Evolutionary conservation across 23 red algal species (phyloP).

Genomic region (Pyropia haitanensis): DNA sequence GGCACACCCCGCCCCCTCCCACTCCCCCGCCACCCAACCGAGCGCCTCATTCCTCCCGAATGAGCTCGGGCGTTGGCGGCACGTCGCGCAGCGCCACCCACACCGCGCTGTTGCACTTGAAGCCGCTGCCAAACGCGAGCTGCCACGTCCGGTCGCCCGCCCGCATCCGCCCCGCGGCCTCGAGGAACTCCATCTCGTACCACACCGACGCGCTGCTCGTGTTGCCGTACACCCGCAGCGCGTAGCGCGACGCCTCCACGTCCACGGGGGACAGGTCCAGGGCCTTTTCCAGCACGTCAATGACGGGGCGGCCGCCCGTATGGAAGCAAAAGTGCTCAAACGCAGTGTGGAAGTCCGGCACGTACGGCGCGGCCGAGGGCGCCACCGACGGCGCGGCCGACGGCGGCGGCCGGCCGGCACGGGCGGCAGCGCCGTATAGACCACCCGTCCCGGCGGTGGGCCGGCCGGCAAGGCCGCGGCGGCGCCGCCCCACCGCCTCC

Average conservation of each 20-base stretch:
- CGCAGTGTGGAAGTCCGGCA: conserved; percentile 91
- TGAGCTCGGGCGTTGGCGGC: conserved; percentile 7
- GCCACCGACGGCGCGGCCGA: neutral
- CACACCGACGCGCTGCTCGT: conserved; percentile 91
- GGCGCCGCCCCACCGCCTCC: conserved; percentile 16
- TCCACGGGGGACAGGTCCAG: conserved; percentile 70
- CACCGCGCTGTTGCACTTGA: conserved; percentile 98
- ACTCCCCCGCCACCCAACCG: no score
- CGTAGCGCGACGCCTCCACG: conserved; percentile 71
- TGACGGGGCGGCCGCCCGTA: conserved; percentile 90
- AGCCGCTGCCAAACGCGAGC: conserved; percentile 95
- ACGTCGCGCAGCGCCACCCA: conserved; percentile 72
- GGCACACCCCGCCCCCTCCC: no score
- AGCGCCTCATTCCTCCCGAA: conserved; percentile 3
- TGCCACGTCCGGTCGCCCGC: conserved; percentile 82
- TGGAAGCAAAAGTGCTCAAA: conserved; percentile 99
- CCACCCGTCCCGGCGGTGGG: neutral
- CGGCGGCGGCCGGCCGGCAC: neutral
- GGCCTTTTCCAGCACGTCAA: conserved; percentile 85
- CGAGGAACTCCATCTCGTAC: conserved; percentile 94
- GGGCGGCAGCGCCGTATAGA: conserved; percentile 8
- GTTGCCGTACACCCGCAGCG: conserved; percentile 80
- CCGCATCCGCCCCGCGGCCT: conserved; percentile 64
- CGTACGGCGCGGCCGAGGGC: conserved; percentile 40
- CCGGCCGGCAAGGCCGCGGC: no score